These are phyloP conservation scores for Pseudonectria buxi DNA, from an alignment of 2,329 filamentous ascomycete genomes.

Conservation along the genomic window DNA sequence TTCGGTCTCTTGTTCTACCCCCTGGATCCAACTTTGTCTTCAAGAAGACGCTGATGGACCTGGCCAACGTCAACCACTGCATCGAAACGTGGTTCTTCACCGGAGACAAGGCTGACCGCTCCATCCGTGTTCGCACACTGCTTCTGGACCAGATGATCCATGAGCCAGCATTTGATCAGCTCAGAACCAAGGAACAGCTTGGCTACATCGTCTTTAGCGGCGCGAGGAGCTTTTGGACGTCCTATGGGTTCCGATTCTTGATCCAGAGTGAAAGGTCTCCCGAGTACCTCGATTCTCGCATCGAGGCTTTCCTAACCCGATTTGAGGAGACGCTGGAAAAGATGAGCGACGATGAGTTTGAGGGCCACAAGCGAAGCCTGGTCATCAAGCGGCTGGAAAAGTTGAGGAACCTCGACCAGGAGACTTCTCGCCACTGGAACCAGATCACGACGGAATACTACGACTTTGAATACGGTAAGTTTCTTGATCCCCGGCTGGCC, in stretches of 20 bases:
- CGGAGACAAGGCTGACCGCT: conserved; percentile 62
- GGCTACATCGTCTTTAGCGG: conserved; percentile 94
- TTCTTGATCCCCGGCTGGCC: not conserved
- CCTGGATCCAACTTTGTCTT: conserved; percentile 79
- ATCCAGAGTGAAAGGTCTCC: conserved; percentile 88
- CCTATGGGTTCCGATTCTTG: conserved; percentile 78
- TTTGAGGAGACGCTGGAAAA: conserved; percentile 60
- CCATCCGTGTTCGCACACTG: conserved; percentile 66
- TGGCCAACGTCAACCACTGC: conserved; percentile 82
- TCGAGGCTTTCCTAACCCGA: conserved; percentile 71
- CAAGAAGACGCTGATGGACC: conserved; percentile 72
- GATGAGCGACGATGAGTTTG: conserved; percentile 81
- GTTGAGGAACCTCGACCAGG: conserved; percentile 82
- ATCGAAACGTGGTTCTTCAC: conserved; percentile 72
- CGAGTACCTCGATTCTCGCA: conserved; percentile 76
- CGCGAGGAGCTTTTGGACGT: conserved; percentile 63
- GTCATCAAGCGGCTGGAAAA: conserved; percentile 85
- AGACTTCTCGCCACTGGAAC: conserved; percentile 75
- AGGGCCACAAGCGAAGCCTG: conserved; percentile 83
- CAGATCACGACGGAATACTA: conserved; percentile 82
- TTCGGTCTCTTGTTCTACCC: conserved; percentile 70
- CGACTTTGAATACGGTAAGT: conserved; percentile 78
- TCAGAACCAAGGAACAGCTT: conserved; percentile 94
- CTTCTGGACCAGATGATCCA: conserved; percentile 85
- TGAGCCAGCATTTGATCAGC: conserved; percentile 88